Base-by-base conservation (phyloP, 164 flowering plant species). In the Santalum album region DNA sequence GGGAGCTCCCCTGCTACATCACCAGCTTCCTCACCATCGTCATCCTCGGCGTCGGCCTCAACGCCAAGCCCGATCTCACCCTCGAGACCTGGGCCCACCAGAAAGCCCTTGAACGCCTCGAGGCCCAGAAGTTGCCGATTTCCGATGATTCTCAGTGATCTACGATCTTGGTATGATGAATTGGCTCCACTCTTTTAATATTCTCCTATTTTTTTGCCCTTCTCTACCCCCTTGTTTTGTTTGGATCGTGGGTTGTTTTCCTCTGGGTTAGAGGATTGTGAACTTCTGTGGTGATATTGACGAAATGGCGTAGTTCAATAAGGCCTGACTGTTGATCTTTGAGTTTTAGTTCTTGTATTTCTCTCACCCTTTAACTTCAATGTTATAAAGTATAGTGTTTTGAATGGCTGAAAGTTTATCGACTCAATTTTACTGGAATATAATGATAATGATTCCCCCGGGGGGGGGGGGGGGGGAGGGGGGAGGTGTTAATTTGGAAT, bases 51-150 rank as follows among this genome's bases (percentile, higher is more conserved):
- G 97, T 94, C 9, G 97, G 99, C 16, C 95, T 94, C 62, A 82
- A 75, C 51, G 99, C 99, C 57, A 94, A 94, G 77, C 99, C 99
- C 53, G 99, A 94, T 79, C 75, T 94, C 53, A 90, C 96, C 48
- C 71, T 94, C 63, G 97, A 94, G 75, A 92, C 98, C 49, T 92
- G 98, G 98, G 98, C 98, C 4, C 98, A 87, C 60, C 70, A 84
- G 72, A 84, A 92, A 47, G 98, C 96, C 58, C 78, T 92, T 6
- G 91, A 92, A 38, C 84, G 90, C 14, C 87, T 92, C 52, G 71
- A 78, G 70, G 58, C 60, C 42, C 75, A 79, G 71, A 49, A 70
- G 47, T 15, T 65, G 25, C 55, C 57, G 21, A 24, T 64, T 22
- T 34, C 61, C 10, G 67, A 60, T n/a, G 17, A 69, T 15, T 67